phyloP scores from a whole-genome alignment of 306 rosid genomes.

The Casuarina cunninghamiana region DNA sequence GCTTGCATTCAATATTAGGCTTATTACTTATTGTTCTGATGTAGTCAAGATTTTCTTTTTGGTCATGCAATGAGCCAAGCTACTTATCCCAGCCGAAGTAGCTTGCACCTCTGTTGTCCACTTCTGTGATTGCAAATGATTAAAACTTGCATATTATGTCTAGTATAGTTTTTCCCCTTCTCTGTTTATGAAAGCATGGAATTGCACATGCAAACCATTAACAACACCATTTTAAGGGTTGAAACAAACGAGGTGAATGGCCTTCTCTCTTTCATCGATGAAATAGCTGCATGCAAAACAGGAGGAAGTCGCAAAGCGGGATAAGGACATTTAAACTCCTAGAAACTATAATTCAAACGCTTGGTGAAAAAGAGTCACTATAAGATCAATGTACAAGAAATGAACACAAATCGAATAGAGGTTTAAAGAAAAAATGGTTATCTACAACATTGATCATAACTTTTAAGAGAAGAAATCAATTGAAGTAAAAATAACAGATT shows the following conservation, averaged over 20 bases:
- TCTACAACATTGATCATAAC: too few relatives aligned
- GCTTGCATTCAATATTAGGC: background rate
- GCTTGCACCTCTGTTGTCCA: background rate
- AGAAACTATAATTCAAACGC: too few relatives aligned
- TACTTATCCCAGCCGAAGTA: background rate
- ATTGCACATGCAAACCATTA: background rate
- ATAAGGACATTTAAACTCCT: too few relatives aligned
- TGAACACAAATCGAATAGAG: too few relatives aligned
- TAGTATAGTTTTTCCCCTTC: background rate
- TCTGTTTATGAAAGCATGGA: background rate
- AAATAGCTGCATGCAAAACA: background rate
- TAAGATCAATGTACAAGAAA: too few relatives aligned
- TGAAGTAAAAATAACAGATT: too few relatives aligned
- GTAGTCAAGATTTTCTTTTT: background rate
- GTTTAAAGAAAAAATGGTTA: too few relatives aligned
- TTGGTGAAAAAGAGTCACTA: too few relatives aligned
- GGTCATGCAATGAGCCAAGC: background rate
- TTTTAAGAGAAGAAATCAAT: too few relatives aligned
- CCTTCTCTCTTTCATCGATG: background rate
- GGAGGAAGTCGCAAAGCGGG: too few relatives aligned
- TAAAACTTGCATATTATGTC: background rate
- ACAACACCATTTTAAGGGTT: background rate
- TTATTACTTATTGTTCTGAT: background rate
- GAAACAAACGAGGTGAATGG: background rate
- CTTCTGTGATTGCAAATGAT: background rate